A percentile compares a stretch with the other conserved stretches of the same genome.
phyloP scores from a whole-genome alignment of 345 rosid genomes.

The Corchorus capsularis region DNA sequence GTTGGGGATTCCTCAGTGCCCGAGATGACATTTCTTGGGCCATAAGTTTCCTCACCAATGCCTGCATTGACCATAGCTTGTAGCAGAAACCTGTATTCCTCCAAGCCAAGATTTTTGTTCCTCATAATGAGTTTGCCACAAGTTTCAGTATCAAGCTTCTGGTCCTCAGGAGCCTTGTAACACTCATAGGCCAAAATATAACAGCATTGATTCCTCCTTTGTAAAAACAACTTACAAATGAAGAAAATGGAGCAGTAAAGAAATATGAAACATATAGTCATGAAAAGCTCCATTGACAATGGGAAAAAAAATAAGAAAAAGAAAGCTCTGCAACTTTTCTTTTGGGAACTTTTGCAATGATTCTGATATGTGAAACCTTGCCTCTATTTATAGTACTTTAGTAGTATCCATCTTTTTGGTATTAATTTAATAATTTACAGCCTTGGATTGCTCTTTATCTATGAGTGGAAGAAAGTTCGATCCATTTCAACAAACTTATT shows the following conservation, averaged over 20 bases:
- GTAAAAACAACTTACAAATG: slow-evolving; percentile 33
- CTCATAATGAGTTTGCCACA: slow-evolving; percentile 46
- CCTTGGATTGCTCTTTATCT: no score
- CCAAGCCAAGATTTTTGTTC: slow-evolving; percentile 54
- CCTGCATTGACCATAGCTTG: slow-evolving; percentile 65
- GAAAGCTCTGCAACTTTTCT: neutral
- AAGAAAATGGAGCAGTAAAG: slow-evolving; percentile 32
- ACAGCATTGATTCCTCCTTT: slow-evolving; percentile 43
- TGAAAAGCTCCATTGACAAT: slow-evolving; percentile 41
- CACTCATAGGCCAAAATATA: slow-evolving; percentile 75
- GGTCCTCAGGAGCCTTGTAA: slow-evolving; percentile 56
- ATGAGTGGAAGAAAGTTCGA: no score
- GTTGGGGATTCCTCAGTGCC: slow-evolving; percentile 56
- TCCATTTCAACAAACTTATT: no score
- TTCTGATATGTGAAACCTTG: neutral
- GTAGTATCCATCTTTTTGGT: neutral
- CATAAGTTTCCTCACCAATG: slow-evolving; percentile 70
- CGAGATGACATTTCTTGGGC: slow-evolving; percentile 47
- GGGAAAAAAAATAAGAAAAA: neutral
- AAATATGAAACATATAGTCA: slow-evolving; percentile 26
- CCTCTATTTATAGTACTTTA: neutral
- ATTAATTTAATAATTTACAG: no score
- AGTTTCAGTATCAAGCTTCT: slow-evolving; percentile 46
- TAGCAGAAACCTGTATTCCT: slow-evolving; percentile 62
- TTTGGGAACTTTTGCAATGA: neutral